Evolutionary conservation across 2,329 filamentous ascomycete genomes (phyloP).

Genomic region (Alternaria brassicae): DNA sequence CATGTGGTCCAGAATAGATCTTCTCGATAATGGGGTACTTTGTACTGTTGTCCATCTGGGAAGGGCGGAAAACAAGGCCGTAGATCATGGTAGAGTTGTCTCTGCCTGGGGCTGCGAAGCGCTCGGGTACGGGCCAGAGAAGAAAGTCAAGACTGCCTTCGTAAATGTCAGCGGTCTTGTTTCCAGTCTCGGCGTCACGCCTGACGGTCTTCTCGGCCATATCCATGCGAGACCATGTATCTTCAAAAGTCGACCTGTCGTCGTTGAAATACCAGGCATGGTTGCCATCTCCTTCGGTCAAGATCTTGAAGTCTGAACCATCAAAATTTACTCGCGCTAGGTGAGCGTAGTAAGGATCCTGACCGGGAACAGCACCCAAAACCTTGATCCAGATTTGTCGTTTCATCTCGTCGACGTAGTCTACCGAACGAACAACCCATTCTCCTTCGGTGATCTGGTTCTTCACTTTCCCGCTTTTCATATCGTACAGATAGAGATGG

Average conservation of each 20-base stretch:
- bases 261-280: constrained; percentile 17
- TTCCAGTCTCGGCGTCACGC: constrained; percentile 23
- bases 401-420: constrained; percentile 31
- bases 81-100: constrained; percentile 35
- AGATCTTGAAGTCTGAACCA: constrained; percentile 32
- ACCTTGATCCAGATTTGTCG: constrained; percentile 32
- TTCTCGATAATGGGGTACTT: constrained; percentile 38
- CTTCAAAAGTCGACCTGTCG: constrained; percentile 26
- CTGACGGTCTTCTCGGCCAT: constrained; percentile 28
- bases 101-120: constrained; percentile 32
- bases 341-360: constrained; percentile 30
- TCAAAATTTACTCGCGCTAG: constrained; percentile 38
- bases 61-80: constrained; percentile 35
- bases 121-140: constrained; percentile 32
- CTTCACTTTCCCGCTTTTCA: constrained; percentile 46
- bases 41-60: constrained; percentile 30
- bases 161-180: constrained; percentile 22
- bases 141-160: constrained; percentile 24
- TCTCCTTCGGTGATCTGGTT: constrained; percentile 51
- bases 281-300: constrained; percentile 34
- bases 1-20: constrained; percentile 38
- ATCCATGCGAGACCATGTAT: constrained; percentile 39
- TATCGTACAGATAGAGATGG: constrained; percentile 37
- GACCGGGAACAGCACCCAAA: constrained; percentile 28
- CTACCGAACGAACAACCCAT: constrained; percentile 36